Base-by-base conservation (phyloP, 352 stramenopile genomes). In the Globisporangium okanoganense region DNA sequence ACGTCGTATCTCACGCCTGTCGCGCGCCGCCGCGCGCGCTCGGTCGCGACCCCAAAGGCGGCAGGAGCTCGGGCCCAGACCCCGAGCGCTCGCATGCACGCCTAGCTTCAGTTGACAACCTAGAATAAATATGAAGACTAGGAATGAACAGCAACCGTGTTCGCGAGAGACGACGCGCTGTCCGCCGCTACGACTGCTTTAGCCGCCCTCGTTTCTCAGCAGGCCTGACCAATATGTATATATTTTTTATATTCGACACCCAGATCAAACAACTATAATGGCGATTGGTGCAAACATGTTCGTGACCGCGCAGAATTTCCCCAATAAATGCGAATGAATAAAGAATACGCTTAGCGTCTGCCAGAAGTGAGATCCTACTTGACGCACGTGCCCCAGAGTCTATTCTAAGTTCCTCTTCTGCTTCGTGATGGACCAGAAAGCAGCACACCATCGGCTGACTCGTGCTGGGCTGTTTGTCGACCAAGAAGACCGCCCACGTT, bases 1-100 rank as follows among this genome's bases (percentile, higher is more conserved):
- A 69, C 66, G 52, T 36, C 66, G 0, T 62, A 75, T 55, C 73
- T 75, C 68, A 78, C 73, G 13, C 73, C 73, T 1, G 61, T 29
- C n/a, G 70, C 70, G 2, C 68, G 69, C 7, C 66, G 69, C 48
- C 67, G 67, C n/a, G 70, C 65, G 33, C 62, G 56, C 50, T 77
- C 52, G 54, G 53, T 45, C 56, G 49, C 53, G 22, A 64, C 43
- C 16, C 38, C 49, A 20, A 58, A 45, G 3, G 56, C 8, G 1
- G 20, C 40, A 14, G 27, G 18, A 7, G 40, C 49, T 9, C 43
- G 50, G 24, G 59, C 40, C 8, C 41, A 51, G 43, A 65, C 59
- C 0, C 59, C 59, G 22, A 65, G 16, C 6, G 59, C 59, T 38
- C 59, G 59, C 40, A 43, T 60, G 59, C 50, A 51, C 6, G 58